Evolutionary conservation across 2,329 filamentous ascomycete genomes (phyloP), one percentile per base, ranked within the genome.

Genomic region (Talaromyces sp.): DNA sequence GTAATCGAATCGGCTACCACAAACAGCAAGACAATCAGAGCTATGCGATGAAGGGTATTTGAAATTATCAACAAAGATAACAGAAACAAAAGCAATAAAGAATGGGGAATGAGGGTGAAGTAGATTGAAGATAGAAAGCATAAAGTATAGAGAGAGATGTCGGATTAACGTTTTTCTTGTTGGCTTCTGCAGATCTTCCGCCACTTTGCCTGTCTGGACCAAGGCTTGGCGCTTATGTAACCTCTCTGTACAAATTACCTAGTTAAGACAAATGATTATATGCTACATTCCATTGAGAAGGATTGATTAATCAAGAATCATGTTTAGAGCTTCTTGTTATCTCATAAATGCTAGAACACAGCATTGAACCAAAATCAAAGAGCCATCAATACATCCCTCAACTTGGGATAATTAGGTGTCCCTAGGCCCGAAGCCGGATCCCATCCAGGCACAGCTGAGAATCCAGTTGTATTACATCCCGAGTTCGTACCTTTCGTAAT

Each of bases 341-440:
- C 48, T 52, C n/a, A 33, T 33, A 14, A 5, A 52, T 33, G 6
- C 9, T 52, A 33, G 16, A 33, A 13, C 10, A n/a, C 9, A 8
- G 47, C 6, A 31, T 3, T 11, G 14, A 14, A 41, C 14, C n/a
- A 22, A 35, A 22, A 35, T 33, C 54, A 61, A 24, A 60, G 56
- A 54, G 63, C 58, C 50, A 63, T 57, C 24, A 63, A 56, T 48
- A 35, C 50, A 37, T 60, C 63, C 47, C 59, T 62, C 35, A 65
- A 47, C 50, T 65, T 62, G 10, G 64, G 64, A 33, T 65, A 65
- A 37, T 50, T 65, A 3, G 73, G 75, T 27, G 73, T 75, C 9
- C 74, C 75, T 31, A 77, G 63, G 4, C 75, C 73, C 16, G 74
- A 72, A 10, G 69, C 73, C 0, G 73, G 74, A 60, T 75, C 74